Evolutionary conservation across 2,329 filamentous ascomycete species (phyloP), one percentile per base, ranked within the genome.

Genomic region (Phialophora verrucosa): DNA sequence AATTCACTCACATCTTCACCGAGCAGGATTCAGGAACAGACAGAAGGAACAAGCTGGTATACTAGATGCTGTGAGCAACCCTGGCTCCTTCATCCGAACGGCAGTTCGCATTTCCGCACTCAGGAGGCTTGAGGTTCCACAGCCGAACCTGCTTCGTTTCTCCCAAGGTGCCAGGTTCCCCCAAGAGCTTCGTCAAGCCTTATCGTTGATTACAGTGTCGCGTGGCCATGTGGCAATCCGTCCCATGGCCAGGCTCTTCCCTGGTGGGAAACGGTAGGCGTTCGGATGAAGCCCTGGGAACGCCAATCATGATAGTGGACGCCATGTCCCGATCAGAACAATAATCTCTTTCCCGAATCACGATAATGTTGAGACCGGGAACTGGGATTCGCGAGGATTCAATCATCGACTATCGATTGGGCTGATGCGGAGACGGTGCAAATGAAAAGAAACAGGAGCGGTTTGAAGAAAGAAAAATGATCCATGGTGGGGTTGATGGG

Each of bases 351-450:
- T 31, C n/a, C 50, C 66, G n/a, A 31, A 61, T 51, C 25, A 27
- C 42, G 62, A 23, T 32, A 54, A 55, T 31, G 47, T 23, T 51
- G 58, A n/a, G 58, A 25, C 11, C 29, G 38, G 32, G 32, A 44
- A 57, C 53, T 12, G 65, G 55, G 49, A 47, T 17, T 27, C 12
- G 8, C 38, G 50, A 57, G 54, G 35, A 59, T 12, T 8, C 38
- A 47, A 38, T 51, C 23, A 25, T 17, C 49, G 27, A 64, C 63
- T 66, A 69, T 66, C 60, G 66, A 69, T 69, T 63, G 63, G 61
- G 54, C 42, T 64, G 63, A 62, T 42, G 61, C 38, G 62, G 44
- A 47, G 42, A 29, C 31, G 54, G n/a, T 27, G 54, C 23, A 27
- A 59, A 59, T 32, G 29, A 60, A 35, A 12, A 65, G 62, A 65